Conservation (phyloP, 73 alveolate genomes). For the Paramecium bursaria region DNA sequence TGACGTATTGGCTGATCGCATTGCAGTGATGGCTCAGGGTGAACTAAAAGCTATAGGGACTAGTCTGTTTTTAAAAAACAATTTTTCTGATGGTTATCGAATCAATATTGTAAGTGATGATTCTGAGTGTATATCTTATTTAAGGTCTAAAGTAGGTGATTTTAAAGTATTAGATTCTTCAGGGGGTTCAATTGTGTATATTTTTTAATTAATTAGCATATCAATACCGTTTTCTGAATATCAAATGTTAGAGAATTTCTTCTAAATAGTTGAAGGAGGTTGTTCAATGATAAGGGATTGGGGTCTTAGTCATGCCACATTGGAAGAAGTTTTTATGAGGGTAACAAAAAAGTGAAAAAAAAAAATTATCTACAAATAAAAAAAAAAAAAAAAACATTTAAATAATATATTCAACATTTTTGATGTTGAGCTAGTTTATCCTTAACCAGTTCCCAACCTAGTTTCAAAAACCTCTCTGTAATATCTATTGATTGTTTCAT, state of each 20-base stretch:
- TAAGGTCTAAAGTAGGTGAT: slow-evolving; percentile 70
- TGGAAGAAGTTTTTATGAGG: slow-evolving; percentile 90
- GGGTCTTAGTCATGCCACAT: slow-evolving; percentile 90
- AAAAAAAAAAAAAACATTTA: too few relatives aligned
- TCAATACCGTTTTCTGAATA: slow-evolving; percentile 73
- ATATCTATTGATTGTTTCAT: too few relatives aligned
- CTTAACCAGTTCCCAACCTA: too few relatives aligned
- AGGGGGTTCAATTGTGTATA: slow-evolving; percentile 82
- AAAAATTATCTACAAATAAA: too few relatives aligned
- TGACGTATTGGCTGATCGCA: slow-evolving; percentile 95
- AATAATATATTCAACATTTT: too few relatives aligned
- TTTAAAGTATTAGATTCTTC: slow-evolving; percentile 74
- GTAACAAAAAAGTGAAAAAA: slow-evolving; percentile 83
- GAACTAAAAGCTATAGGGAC: slow-evolving; percentile 95
- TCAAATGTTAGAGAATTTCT: slow-evolving; percentile 70
- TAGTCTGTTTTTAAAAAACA: slow-evolving; percentile 91
- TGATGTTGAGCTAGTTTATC: too few relatives aligned
- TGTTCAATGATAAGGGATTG: slow-evolving; percentile 76
- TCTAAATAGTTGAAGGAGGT: slow-evolving; percentile 67
- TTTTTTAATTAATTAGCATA: slow-evolving; percentile 53
- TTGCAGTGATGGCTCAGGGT: slow-evolving; percentile 96
- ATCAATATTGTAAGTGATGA: slow-evolving; percentile 66
- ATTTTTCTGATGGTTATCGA: slow-evolving; percentile 88
- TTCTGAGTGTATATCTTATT: slow-evolving; percentile 66
- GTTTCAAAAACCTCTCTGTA: too few relatives aligned